Evolutionary conservation across 164 flowering plant species (phyloP), one percentile per base, ranked within the genome.

Genomic region (Aristolochia contorta): DNA sequence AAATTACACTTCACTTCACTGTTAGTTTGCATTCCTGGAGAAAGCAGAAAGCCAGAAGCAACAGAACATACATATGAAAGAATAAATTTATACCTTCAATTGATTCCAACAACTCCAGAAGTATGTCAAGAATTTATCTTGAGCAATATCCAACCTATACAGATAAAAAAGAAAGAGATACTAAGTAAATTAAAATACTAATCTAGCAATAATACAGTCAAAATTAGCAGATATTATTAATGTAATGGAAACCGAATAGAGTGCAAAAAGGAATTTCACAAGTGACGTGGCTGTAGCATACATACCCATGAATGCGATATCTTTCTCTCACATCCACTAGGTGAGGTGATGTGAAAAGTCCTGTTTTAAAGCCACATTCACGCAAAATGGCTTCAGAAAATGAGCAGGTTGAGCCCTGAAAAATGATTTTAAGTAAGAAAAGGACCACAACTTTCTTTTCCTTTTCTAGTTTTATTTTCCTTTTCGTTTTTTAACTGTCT

Each of bases 281-380:
- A 49, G 53, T 32, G 47, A 51, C 25, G 46, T 45, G 30, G 14
- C 33, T 45, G 51, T 18, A 32, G 15, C 63, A 57, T 47, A 73
- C 90, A 71, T 19, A 91, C 98, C 96, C 98, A 69, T 87, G 62
- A 56, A 91, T 60, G 13, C 89, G 89, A 56, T 82, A 81, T 75
- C 96, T 77, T 71, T 91, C 98, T 67, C 92, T 79, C 68, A 91
- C 92, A 71, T 91, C 98, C 73, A 91, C 82, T 16, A 91, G 74
- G 75, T 91, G 98, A 33, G 98, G 98, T 22, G 98, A 91, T 15
- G 86, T 91, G 69, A 91, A 89, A 2, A 91, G 79, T 72, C 98
- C 98, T 59, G 98, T 89, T 54, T 74, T 81, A 60, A 91, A 80
- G 33, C 98, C 98, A 83, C 87, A 81, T 47, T 84, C 81, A 23